phyloP scores from a whole-genome alignment of 352 stramenopile species.

The Globisporangium okanoganense region DNA sequence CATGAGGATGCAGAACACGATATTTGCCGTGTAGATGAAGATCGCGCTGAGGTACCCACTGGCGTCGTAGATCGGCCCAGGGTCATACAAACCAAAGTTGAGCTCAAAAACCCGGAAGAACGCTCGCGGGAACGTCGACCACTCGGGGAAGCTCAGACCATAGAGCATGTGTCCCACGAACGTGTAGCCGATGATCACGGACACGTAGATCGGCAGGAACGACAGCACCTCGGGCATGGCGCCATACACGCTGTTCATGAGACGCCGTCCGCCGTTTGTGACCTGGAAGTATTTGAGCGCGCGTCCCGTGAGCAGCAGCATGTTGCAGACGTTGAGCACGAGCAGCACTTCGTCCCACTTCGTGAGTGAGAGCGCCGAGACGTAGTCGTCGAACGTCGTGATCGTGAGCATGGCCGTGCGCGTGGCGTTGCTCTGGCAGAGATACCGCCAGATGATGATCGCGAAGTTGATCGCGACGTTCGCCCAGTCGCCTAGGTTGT shows the following conservation, averaged over 20 bases:
- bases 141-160: constrained; percentile 55
- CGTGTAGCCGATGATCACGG: constrained; percentile 63
- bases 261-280: constrained; percentile 49
- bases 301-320: constrained; percentile 53
- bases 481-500: constrained; percentile 63
- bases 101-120: constrained; percentile 72
- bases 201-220: constrained; percentile 65
- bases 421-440: constrained; percentile 36
- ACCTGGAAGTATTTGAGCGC: constrained; percentile 75
- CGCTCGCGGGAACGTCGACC: constrained; percentile 52
- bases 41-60: constrained; percentile 56
- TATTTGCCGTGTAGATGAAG: constrained; percentile 67
- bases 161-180: constrained; percentile 72
- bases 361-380: constrained; percentile 40
- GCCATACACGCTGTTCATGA: constrained; percentile 68
- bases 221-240: constrained; percentile 71
- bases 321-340: constrained; percentile 63
- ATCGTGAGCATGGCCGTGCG: constrained; percentile 40
- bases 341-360: constrained; percentile 62
- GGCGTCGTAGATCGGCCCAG: constrained; percentile 62
- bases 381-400: constrained; percentile 49
- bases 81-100: constrained; percentile 70
- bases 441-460: constrained; percentile 60
- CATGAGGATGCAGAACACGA: constrained; percentile 76
- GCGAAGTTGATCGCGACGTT: constrained; percentile 55